Evolutionary conservation across 2,329 filamentous ascomycete genomes (phyloP), one percentile per base, ranked within the genome.

Genomic region (Cytospora chrysosperma): DNA sequence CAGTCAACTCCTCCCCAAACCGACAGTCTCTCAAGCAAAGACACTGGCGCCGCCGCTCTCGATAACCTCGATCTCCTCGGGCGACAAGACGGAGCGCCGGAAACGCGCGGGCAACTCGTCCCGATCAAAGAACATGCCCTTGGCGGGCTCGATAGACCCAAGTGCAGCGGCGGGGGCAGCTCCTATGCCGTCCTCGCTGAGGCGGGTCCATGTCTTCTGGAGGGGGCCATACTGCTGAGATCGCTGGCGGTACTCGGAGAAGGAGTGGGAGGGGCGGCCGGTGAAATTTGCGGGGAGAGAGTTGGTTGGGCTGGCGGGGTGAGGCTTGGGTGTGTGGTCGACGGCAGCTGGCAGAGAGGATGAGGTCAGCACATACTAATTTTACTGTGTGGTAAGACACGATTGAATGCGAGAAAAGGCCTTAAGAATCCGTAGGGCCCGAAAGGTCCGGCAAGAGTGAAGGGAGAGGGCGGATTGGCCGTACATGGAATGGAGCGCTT

Each of bases 31-130:
- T 79, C 74, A 85, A 67, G 79, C 78, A 68, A 82, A 76, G 62
- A 82, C 74, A 40, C 83, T 78, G 37, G 94, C 95, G 63, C 95
- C 95, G 61, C 93, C 95, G 62, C 92, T 95, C 85, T 97, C 93
- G 72, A 99, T 85, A 26, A 93, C 93, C 77, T 98, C 95, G 65
- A 99, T 99, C 85, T 99, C 95, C 51, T 88, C 88, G 70, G 88
- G 78, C 43, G 85, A 88, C 78, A 93, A 90, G 15, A 87, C 84
- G 56, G 85, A 80, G 68, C 92, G 85, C 72, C 88, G 87, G 85
- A 97, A 99, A 71, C 94, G 87, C 67, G 82, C 75, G 21, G 95
- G 94, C 27, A 99, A 87, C 79, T 99, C 91, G 70, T 87, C 91
- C 70, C 93, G 87, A 77, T 98, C 95, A 75, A 97, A 97, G 77